Evolutionary conservation across 805 yeast species (phyloP), one percentile per base, ranked within the genome.

Genomic region (Metschnikowia rubicola): DNA sequence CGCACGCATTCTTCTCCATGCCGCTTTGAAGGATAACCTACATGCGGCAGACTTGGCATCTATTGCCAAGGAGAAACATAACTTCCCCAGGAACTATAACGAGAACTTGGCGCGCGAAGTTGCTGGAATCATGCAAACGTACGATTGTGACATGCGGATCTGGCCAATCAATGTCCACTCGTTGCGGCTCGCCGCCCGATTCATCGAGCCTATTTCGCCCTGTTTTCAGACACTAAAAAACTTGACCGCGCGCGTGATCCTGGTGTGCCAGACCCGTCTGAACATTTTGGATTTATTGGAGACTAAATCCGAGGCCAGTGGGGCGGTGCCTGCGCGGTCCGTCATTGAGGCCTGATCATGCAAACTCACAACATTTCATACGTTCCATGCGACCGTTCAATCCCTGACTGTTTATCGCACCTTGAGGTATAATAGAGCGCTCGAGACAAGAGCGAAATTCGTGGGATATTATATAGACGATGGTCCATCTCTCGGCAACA

Each of bases 131-230:
- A 49, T 71, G 54, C 61, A 60, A 43, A 66, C 74, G 2, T 71
- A 71, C 45, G 72, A 70, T 33, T 45, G 57, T 11, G 70, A 66
- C 48, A 35, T 58, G 33, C 46, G 50, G 30, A 54, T 71, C 30
- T 69, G 74, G 74, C 63, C 73, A 1, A 61, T 65, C 28, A 66
- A 61, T 47, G 58, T 68, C 13, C 74, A 70, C 46, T 60, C 66
- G 1, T 49, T 69, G 15, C 55, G 69, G 19, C 63, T 61, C 30
- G 70, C 55, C 1, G 40, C 54, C 1, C 48, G 51, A 30, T 50
- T 36, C 30, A 41, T 55, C 5, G 43, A 42, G 7, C 37, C 44
- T 8, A 43, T 44, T 8, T 43, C 53, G 9, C 44, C 32, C 15
- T 53, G 52, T 10, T 48, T 47, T 28, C 48, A 48, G 15, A 53